Percentiles rank a stretch among this genome's conserved stretches.
These are phyloP conservation scores for Fusarium neocosmosporiellum DNA, from an alignment of 2,329 filamentous ascomycete species.

Conservation along the genomic window DNA sequence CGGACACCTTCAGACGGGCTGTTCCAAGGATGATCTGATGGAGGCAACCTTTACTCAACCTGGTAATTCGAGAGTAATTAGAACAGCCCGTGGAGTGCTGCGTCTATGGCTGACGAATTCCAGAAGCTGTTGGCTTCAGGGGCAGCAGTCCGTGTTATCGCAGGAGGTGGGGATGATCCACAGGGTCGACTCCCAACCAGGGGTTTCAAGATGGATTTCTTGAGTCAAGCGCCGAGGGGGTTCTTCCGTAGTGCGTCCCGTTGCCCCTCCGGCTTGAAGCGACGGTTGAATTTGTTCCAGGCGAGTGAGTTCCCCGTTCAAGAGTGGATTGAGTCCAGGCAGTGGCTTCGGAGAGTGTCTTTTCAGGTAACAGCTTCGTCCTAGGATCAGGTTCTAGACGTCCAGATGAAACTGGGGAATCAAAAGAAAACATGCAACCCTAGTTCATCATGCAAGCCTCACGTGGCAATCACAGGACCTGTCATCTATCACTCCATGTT, in stretches of 20 bases:
- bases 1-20: neutral
- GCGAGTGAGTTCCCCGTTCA: neutral
- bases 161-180: neutral
- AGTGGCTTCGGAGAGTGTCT: neutral
- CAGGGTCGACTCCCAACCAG: neutral
- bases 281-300: neutral
- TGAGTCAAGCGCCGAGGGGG: neutral
- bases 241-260: neutral
- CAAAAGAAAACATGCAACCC: neutral
- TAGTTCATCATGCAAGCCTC: neutral
- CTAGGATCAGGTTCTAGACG: neutral
- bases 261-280: neutral
- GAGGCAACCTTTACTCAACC: neutral
- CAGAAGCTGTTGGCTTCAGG: neutral
- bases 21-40: neutral
- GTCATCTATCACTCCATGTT: neutral
- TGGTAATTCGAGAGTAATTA: neutral
- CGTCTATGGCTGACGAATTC: conserved; percentile 1
- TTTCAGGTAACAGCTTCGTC: neutral
- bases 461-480: neutral
- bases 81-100: neutral
- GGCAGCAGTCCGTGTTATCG: neutral
- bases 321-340: neutral
- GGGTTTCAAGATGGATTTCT: neutral
- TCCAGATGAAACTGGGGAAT: neutral